Percentiles rank a stretch among this genome's conserved stretches.
phyloP scores from a whole-genome alignment of 2,329 filamentous ascomycete genomes.

The Blastomyces percursus region DNA sequence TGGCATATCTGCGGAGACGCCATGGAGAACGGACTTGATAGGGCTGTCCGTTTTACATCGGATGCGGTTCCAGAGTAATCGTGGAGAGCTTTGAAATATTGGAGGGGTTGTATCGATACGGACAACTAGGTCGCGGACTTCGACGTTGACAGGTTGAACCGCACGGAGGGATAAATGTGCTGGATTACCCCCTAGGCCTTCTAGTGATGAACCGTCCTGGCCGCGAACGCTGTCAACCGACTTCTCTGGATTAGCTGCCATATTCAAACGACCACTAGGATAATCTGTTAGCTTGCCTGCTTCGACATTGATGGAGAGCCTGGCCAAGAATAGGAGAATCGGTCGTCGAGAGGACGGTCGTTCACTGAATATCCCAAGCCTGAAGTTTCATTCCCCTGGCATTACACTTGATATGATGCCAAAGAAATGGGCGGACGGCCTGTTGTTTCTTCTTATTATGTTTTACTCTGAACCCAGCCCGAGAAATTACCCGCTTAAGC shows the following conservation, averaged over 20 bases:
- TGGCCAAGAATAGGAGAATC: not conserved
- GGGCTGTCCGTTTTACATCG: constrained; percentile 19
- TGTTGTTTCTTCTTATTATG: not conserved
- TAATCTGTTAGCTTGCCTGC: not conserved
- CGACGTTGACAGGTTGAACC: constrained; percentile 32
- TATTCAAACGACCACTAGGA: not conserved
- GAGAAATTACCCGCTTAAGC: not conserved
- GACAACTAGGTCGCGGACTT: constrained; percentile 26
- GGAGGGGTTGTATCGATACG: constrained; percentile 24
- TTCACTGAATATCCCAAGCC: not conserved
- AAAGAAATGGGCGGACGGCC: not conserved
- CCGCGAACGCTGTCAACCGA: constrained; percentile 10
- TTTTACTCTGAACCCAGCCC: not conserved
- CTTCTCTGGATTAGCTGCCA: constrained; percentile 4
- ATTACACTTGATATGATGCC: not conserved
- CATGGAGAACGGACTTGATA: constrained; percentile 46
- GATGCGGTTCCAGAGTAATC: constrained; percentile 24
- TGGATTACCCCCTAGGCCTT: not conserved
- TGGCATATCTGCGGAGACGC: constrained; percentile 52
- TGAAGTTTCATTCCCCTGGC: not conserved
- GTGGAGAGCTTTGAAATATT: constrained; percentile 24
- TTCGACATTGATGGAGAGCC: not conserved
- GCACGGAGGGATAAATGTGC: constrained; percentile 30
- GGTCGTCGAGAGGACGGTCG: not conserved
- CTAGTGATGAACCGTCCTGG: constrained; percentile 5